These are phyloP conservation scores for Aspergillus sp. DNA, from an alignment of 2,329 filamentous ascomycete species.

Conservation along the genomic window DNA sequence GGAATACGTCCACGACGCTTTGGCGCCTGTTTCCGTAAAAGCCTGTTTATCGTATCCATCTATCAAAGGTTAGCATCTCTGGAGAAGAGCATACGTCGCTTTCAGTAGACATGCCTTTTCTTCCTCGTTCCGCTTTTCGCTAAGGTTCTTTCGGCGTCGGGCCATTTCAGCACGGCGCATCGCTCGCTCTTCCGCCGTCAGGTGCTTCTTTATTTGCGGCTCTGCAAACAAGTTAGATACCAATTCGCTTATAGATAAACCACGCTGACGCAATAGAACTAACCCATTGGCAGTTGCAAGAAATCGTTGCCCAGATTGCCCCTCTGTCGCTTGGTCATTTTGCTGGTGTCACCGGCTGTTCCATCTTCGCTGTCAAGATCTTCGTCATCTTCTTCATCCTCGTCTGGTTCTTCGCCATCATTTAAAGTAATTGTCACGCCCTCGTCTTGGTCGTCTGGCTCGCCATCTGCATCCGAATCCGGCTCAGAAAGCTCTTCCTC, in stretches of 20 bases:
- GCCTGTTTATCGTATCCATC: constrained; percentile 67
- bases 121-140: constrained; percentile 75
- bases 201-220: constrained; percentile 70
- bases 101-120: constrained; percentile 63
- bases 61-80: constrained; percentile 30
- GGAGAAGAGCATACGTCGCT: background rate
- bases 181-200: constrained; percentile 71
- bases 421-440: constrained; percentile 40
- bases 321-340: constrained; percentile 68
- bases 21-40: constrained; percentile 66
- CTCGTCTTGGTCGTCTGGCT: constrained; percentile 52
- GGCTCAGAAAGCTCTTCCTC: constrained; percentile 47
- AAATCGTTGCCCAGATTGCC: constrained; percentile 57
- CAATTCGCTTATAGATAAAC: background rate
- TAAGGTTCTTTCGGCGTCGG: constrained; percentile 69
- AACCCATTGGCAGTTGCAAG: constrained; percentile 57
- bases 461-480: constrained; percentile 48
- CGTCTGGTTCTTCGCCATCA: constrained; percentile 39
- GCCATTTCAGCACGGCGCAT: constrained; percentile 75
- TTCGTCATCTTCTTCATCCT: constrained; percentile 44
- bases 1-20: constrained; percentile 55
- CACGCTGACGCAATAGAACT: constrained; percentile 11
- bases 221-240: constrained; percentile 43
- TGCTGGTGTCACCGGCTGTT: constrained; percentile 57
- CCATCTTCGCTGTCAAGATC: constrained; percentile 44